Base-by-base conservation (phyloP, 2,329 filamentous ascomycete species). In the Fusarium sp. region DNA sequence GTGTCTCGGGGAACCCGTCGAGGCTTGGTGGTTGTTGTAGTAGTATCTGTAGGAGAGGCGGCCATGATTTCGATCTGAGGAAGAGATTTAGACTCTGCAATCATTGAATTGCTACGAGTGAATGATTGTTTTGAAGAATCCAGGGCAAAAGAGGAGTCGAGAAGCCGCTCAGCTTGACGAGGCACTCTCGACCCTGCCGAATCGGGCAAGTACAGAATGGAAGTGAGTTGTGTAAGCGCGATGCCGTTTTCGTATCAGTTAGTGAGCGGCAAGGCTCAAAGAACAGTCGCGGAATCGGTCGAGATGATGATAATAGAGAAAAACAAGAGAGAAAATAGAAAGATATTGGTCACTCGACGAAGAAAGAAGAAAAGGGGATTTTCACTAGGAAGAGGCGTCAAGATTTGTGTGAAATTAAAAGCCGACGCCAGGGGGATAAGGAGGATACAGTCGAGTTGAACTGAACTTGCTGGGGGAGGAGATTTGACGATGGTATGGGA, bases 1-100 rank as follows among this genome's bases (percentile, higher is more conserved):
- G 87, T 88, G 76, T 88, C 83, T 64, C 85, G 78, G 49, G 78
- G 76, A 62, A 69, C 72, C 60, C 74, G 77, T 60, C 74, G 76
- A 55, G 74, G 51, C 58, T 74, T 80, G 62, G 55, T 59, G 33
- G 66, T 77, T n/a, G 74, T 78, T 2, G 71, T 63, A 11, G 75
- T 66, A 77, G 80, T n/a, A n/a, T 17, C 76, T 58, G 67, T 77
- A 11, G 71, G 64, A 27, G 76, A 76, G 6, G 72, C 64, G 33
- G 76, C 62, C 81, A 81, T 79, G 69, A 76, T 67, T 69, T 79
- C 62, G 60, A 74, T 80, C 53, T 77, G 74, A 55, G 77, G 73
- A 22, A 56, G 14, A 36, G 66, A 35, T 53, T 69, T 67, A 60
- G 72, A 64, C 27, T 62, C 31, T 31, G 55, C 36, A 57, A 57